Percentiles rank a stretch among this genome's conserved stretches.
Conservation (phyloP, 257 asterid genomes). For the Primulina huaijiensis region DNA sequence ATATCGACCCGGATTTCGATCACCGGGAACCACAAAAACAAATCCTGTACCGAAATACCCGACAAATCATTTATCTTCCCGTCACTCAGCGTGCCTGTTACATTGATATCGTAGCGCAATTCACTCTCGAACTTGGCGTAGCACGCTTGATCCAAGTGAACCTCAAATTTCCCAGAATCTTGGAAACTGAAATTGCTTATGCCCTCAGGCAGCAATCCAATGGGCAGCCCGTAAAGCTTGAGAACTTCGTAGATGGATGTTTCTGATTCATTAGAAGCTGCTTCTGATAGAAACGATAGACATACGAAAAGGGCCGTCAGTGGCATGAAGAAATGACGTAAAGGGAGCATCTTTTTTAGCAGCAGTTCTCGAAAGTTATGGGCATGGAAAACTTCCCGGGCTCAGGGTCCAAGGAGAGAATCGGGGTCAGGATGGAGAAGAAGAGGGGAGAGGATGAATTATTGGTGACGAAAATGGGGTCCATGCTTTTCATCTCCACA, state of each 20-base stretch:
- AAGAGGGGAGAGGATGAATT: constrained; percentile 14
- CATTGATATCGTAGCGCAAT: constrained; percentile 39
- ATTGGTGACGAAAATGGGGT: constrained; percentile 33
- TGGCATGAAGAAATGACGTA: constrained; percentile 16
- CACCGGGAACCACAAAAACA: constrained; percentile 57
- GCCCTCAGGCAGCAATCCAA: constrained; percentile 49
- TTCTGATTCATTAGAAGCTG: neutral
- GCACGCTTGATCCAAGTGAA: constrained; percentile 44
- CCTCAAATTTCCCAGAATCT: constrained; percentile 41
- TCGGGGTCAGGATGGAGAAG: neutral
- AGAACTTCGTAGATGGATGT: constrained; percentile 52
- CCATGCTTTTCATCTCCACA: constrained; percentile 16
- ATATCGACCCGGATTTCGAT: constrained; percentile 46
- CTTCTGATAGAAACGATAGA: constrained; percentile 2
- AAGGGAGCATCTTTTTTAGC: constrained; percentile 23
- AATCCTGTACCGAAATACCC: constrained; percentile 50
- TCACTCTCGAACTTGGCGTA: constrained; percentile 50
- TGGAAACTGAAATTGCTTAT: constrained; percentile 38
- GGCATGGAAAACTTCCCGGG: too few species aligned
- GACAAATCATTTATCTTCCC: constrained; percentile 47
- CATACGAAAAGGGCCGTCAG: constrained; percentile 11
- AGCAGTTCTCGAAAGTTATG: too few species aligned
- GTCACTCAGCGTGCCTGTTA: constrained; percentile 35
- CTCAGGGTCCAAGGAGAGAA: too few species aligned
- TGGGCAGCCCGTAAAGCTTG: constrained; percentile 42